Conservation (phyloP, 495 filamentous ascomycete species). For the Penicillium bovifimosum region DNA sequence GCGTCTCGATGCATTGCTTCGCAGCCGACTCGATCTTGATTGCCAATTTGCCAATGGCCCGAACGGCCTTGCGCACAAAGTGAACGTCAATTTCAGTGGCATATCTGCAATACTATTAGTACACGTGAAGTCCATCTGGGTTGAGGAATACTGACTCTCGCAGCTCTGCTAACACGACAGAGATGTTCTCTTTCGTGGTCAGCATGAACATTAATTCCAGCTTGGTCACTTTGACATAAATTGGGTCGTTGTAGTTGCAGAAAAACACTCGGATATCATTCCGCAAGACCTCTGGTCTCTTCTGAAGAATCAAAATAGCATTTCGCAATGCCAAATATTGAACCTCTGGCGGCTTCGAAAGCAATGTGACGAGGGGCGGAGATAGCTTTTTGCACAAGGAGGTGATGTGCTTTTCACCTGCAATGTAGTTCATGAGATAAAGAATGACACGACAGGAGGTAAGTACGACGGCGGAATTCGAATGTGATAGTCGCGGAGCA, state of each 20-base stretch:
- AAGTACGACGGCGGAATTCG: conserved; percentile 92
- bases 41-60: conserved; percentile 94
- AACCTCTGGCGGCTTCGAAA: conserved; percentile 95
- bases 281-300: conserved; percentile 85
- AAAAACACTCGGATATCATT: conserved; percentile 99
- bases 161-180: conserved; percentile 89
- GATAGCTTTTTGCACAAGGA: conserved; percentile 89
- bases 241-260: conserved; percentile 99
- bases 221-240: conserved; percentile 99
- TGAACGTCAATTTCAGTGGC: conserved; percentile 98
- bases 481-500: conserved; percentile 87
- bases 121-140: background rate
- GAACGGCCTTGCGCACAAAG: conserved; percentile 95
- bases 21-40: conserved; percentile 98
- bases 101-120: conserved; percentile 47
- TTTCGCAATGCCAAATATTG: conserved; percentile 95
- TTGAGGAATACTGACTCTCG: conserved; percentile 58
- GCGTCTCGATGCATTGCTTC: conserved; percentile 80
- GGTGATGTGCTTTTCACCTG: conserved; percentile 84
- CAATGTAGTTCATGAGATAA: conserved; percentile 98
- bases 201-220: conserved; percentile 99
- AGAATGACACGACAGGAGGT: conserved; percentile 94
- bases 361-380: conserved; percentile 87
- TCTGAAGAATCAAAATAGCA: conserved; percentile 87
- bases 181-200: conserved; percentile 92